phyloP scores from a whole-genome alignment of 768 basidiomycete species.

The Hericium coralloides region DNA sequence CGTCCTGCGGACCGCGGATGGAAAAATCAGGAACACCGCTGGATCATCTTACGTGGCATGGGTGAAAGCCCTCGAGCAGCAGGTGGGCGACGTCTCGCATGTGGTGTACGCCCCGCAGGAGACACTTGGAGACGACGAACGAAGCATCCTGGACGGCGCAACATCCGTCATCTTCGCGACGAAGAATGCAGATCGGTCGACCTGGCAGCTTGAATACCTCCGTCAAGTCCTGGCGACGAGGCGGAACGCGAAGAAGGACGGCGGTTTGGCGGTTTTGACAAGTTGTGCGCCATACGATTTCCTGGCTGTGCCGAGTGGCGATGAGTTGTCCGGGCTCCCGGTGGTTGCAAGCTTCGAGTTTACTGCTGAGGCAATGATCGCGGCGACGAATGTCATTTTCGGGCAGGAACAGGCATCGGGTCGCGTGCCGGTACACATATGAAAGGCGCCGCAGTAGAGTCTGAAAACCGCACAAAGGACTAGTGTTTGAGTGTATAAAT shows the following conservation, averaged over 20 bases:
- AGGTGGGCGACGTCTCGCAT: slow-evolving; percentile 27
- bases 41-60: slow-evolving; percentile 47
- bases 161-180: neutral
- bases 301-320: slow-evolving; percentile 20
- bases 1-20: slow-evolving; percentile 31
- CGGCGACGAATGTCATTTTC: slow-evolving; percentile 35
- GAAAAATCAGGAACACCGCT: slow-evolving; percentile 45
- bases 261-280: slow-evolving; percentile 38
- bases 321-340: slow-evolving; percentile 17
- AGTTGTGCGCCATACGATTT: slow-evolving; percentile 66
- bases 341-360: slow-evolving; percentile 54
- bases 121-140: slow-evolving; percentile 1
- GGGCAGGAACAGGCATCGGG: slow-evolving; percentile 24
- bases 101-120: slow-evolving; percentile 32
- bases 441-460: neutral
- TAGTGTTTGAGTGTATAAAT: no score
- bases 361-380: slow-evolving; percentile 40
- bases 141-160: neutral
- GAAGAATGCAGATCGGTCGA: neutral
- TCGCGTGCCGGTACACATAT: slow-evolving; percentile 20
- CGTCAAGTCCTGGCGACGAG: neutral
- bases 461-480: no score
- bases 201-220: neutral
- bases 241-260: neutral
- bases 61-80: slow-evolving; percentile 29